A percentile compares a stretch with the other conserved stretches of the same genome.
These are phyloP conservation scores for Aspergillus sp. DNA, from an alignment of 2,329 filamentous ascomycete species.

Conservation along the genomic window DNA sequence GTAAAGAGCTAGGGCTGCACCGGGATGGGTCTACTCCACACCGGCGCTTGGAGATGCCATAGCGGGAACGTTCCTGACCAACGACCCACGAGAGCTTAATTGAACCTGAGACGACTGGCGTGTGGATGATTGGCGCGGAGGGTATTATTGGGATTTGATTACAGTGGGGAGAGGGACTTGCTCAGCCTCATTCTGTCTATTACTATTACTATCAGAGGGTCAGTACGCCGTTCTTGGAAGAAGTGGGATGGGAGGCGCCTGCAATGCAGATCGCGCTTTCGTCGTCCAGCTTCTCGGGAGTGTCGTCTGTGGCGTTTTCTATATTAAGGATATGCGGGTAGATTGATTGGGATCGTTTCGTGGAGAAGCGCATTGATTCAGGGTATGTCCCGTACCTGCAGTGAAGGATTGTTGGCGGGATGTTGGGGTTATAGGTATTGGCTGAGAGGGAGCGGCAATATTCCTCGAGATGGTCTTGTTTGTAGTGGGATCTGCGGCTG, in stretches of 20 bases:
- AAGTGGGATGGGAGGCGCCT: not conserved
- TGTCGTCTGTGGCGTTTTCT: not conserved
- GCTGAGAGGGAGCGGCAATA: not conserved
- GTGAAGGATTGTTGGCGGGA: not conserved
- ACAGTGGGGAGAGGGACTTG: not conserved
- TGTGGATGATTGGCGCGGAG: constrained; percentile 1
- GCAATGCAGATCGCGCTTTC: not conserved
- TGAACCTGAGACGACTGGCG: constrained; percentile 20
- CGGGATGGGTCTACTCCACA: constrained; percentile 21
- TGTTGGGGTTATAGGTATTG: not conserved
- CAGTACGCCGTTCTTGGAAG: not conserved
- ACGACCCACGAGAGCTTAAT: constrained; percentile 25
- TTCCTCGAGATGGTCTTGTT: no score
- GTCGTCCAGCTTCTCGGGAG: not conserved
- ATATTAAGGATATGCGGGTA: not conserved
- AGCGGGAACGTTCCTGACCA: constrained; percentile 27
- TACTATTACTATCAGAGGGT: not conserved
- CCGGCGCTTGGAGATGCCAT: constrained; percentile 29
- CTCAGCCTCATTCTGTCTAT: not conserved
- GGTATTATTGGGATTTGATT: not conserved
- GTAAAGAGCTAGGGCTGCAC: not conserved
- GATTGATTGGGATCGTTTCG: not conserved
- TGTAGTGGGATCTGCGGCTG: not conserved
- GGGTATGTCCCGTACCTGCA: not conserved
- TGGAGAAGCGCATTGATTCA: not conserved